Evolutionary conservation across 1,284 basidiomycete species (phyloP), one percentile per base, ranked within the genome.

Genomic region (Cutaneotrichosporon cavernicola): DNA sequence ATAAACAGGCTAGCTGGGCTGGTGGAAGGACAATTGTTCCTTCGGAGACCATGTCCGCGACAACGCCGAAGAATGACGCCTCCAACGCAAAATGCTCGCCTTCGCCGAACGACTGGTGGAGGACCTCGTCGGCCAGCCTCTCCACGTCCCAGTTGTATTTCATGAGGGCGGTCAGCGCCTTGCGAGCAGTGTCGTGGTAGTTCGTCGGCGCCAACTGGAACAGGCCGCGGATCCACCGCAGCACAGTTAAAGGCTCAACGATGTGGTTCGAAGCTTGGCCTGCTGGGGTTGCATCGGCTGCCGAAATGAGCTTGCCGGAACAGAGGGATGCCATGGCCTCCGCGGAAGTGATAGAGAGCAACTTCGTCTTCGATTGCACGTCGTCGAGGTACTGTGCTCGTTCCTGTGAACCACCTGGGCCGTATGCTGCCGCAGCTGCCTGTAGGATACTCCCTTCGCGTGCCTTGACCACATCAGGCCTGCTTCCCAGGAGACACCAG

Each of bases 401-500:
- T 64, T 85, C 85, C 63, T 87, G 70, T 52, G 81, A 81, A 31
- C 83, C 81, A 31, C 51, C 43, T 8, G 43, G 43, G 36, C 77
- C 72, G 63, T 82, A 81, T 30, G 77, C 77, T 36, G 81, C 85
- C 0, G 86, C 86, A 0, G 88, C 88, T 9, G 86, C 85, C 65
- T 87, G 86, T 69, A 92, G 87, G 85, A 92, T 92, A 59, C 86
- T 79, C 31, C 88, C 85, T 56, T 91, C 82, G 59, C 90, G 86
- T 65, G 89, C 89, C 74, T 88, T 90, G 31, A 88, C 86, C 16
- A 84, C 82, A 65, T 92, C 91, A 1, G 87, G 86, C 71, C 91
- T 87, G 56, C 87, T 86, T 8, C 91, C 92, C 61, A 91, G 85
- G 70, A 90, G 88, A 76, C 94, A 96, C 95, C 95, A 97, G 70